A percentile compares a stretch with the other conserved stretches of the same genome.
phyloP scores from a whole-genome alignment of 2,329 filamentous ascomycete species.

The Tolypocladium pustulatum region DNA sequence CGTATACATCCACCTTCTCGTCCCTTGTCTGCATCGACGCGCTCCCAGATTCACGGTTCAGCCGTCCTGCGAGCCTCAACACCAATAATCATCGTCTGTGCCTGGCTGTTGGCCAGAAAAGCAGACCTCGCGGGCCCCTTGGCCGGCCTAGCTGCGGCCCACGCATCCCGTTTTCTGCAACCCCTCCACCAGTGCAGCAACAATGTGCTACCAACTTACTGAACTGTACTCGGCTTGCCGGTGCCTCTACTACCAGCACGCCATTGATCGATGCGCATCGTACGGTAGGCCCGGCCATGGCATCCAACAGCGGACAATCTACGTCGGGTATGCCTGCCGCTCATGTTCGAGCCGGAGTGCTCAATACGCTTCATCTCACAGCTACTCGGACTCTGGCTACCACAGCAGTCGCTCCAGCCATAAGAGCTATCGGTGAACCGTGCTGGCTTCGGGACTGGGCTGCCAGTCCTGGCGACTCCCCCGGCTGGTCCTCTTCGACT shows the following conservation, averaged over 20 bases:
- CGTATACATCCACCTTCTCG: background rate
- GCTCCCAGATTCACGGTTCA: background rate
- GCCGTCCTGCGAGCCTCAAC: background rate
- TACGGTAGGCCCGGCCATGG: constrained; percentile 65
- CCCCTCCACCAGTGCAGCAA: constrained; percentile 3
- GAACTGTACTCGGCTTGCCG: constrained; percentile 80
- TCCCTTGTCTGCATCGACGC: background rate
- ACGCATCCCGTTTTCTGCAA: background rate
- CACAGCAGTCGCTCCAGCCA: constrained; percentile 36
- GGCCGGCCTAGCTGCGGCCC: background rate
- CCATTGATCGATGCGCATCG: constrained; percentile 69
- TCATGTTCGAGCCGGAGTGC: constrained; percentile 21
- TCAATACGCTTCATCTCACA: constrained; percentile 27
- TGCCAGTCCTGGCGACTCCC: constrained; percentile 29
- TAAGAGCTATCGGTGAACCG: constrained; percentile 39
- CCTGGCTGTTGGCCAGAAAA: background rate
- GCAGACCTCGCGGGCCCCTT: background rate
- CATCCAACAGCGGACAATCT: constrained; percentile 64
- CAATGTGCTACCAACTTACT: constrained; percentile 79
- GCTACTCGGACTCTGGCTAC: constrained; percentile 46
- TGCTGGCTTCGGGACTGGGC: constrained; percentile 40
- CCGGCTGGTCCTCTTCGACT: constrained; percentile 30
- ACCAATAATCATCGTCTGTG: background rate
- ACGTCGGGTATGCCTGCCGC: constrained; percentile 71
- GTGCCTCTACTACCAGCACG: constrained; percentile 81